Conservation (phyloP, 768 basidiomycete genomes). For the Termitomyces sp. region DNA sequence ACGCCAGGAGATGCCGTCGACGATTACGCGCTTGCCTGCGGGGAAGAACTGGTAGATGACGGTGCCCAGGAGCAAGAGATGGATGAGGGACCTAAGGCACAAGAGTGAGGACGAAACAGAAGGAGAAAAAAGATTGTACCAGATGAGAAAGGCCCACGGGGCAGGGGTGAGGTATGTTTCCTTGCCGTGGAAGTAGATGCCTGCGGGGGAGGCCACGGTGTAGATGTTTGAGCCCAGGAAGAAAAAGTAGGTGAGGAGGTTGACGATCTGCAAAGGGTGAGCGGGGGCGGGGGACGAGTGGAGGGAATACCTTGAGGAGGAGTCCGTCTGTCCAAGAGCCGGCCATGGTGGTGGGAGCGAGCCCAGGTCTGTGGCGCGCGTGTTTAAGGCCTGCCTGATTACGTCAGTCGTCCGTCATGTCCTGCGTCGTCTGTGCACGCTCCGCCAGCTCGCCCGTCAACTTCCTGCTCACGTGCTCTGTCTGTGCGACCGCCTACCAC, state of each 20-base stretch:
- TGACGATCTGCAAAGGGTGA: slow-evolving; percentile 46
- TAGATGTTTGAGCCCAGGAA: slow-evolving; percentile 92
- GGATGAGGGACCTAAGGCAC: slow-evolving; percentile 70
- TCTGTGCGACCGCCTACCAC: slow-evolving; percentile 27
- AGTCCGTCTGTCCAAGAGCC: slow-evolving; percentile 77
- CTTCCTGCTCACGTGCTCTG: slow-evolving; percentile 27
- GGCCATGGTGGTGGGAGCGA: slow-evolving; percentile 37
- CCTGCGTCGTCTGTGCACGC: slow-evolving; percentile 18
- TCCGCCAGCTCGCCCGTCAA: slow-evolving; percentile 17
- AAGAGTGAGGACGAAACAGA: slow-evolving; percentile 12
- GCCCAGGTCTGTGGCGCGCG: background rate
- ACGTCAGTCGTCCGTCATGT: slow-evolving; percentile 5
- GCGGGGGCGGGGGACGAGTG: background rate
- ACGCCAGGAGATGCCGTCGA: slow-evolving; percentile 89
- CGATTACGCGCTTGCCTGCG: slow-evolving; percentile 65
- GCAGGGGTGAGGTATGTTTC: slow-evolving; percentile 95
- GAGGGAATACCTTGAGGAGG: slow-evolving; percentile 56
- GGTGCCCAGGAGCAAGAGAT: slow-evolving; percentile 85
- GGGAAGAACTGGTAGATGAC: slow-evolving; percentile 88
- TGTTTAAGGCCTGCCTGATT: slow-evolving; percentile 3
- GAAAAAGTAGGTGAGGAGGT: slow-evolving; percentile 76
- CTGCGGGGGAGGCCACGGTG: slow-evolving; percentile 70
- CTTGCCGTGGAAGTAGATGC: slow-evolving; percentile 67
- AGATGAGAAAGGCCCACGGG: slow-evolving; percentile 87
- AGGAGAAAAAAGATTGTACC: slow-evolving; percentile 36